Percentiles rank a stretch among this genome's conserved stretches.
Conservation (phyloP, 2,329 filamentous ascomycete species). For the Cladophialophora carrionii region DNA sequence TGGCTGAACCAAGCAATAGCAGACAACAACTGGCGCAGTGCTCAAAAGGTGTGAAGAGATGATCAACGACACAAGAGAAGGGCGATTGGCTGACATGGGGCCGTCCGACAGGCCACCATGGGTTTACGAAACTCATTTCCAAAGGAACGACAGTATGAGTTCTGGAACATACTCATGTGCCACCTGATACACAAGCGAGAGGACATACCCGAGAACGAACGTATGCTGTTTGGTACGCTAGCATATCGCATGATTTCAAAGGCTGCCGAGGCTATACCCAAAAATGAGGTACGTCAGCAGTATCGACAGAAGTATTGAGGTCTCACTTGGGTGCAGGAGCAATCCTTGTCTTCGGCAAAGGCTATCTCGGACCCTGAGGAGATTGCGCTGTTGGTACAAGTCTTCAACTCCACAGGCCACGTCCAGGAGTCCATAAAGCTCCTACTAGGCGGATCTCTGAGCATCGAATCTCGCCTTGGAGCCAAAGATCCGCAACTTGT, state of each 20-base stretch:
- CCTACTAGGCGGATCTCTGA: conserved; percentile 49
- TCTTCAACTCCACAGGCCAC: conserved; percentile 49
- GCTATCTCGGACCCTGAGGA: conserved; percentile 54
- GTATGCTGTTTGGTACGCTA: conserved; percentile 54
- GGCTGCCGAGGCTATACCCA: conserved; percentile 50
- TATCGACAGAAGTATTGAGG: not conserved
- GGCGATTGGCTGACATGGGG: conserved; percentile 36
- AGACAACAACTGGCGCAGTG: conserved; percentile 51
- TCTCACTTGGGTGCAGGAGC: conserved; percentile 42
- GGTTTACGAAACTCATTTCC: conserved; percentile 55
- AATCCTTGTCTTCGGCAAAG: conserved; percentile 47
- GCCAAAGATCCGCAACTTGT: conserved; percentile 52
- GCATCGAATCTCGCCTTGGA: conserved; percentile 48
- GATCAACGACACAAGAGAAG: conserved; percentile 23
- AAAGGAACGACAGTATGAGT: conserved; percentile 52
- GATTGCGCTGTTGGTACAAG: conserved; percentile 49
- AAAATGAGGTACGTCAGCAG: conserved; percentile 46
- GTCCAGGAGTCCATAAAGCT: conserved; percentile 48
- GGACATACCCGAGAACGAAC: conserved; percentile 47
- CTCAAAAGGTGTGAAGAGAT: conserved; percentile 51
- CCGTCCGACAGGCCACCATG: conserved; percentile 51
- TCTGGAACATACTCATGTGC: conserved; percentile 55
- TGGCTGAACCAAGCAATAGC: conserved; percentile 52
- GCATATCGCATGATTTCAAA: conserved; percentile 56
- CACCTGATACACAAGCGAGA: conserved; percentile 47